Evolutionary conservation across 2,329 filamentous ascomycete species (phyloP).

Genomic region (Aspergillus uvarum): DNA sequence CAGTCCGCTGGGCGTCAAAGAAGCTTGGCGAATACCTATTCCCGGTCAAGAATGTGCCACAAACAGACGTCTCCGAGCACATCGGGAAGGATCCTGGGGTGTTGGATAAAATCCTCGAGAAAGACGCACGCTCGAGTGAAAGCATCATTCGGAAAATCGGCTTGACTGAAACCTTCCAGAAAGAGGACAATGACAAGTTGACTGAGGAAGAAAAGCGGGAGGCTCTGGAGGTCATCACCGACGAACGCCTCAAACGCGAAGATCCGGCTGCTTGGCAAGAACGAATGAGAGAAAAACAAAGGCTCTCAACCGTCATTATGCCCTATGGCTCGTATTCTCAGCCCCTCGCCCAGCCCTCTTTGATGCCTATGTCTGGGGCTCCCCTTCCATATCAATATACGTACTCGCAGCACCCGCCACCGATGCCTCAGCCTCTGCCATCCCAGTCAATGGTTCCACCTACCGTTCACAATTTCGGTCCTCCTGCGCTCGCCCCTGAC

Average conservation of each 20-base stretch:
- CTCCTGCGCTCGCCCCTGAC: constrained; percentile 26
- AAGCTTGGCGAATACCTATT: constrained; percentile 58
- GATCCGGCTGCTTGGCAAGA: constrained; percentile 36
- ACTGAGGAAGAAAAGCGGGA: constrained; percentile 61
- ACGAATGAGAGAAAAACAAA: constrained; percentile 22
- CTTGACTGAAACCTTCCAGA: constrained; percentile 70
- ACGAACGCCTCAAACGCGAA: constrained; percentile 41
- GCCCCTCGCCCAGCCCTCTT: neutral
- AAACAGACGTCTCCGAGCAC: constrained; percentile 55
- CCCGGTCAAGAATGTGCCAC: constrained; percentile 53
- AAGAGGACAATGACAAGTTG: constrained; percentile 64
- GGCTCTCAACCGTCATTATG: neutral
- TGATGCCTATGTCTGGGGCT: neutral
- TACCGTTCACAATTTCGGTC: constrained; percentile 17
- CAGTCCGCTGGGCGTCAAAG: constrained; percentile 63
- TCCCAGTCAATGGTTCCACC: constrained; percentile 1
- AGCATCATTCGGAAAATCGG: constrained; percentile 50
- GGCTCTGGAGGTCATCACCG: constrained; percentile 48
- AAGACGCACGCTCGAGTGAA: constrained; percentile 18
- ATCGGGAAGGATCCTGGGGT: constrained; percentile 60
- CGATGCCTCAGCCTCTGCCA: neutral
- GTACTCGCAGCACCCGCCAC: neutral
- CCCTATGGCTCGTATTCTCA: neutral
- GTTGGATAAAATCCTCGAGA: constrained; percentile 55
- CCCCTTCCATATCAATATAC: neutral